Conservation (phyloP, 495 filamentous ascomycete species). For the Aspergillus conjunctus region DNA sequence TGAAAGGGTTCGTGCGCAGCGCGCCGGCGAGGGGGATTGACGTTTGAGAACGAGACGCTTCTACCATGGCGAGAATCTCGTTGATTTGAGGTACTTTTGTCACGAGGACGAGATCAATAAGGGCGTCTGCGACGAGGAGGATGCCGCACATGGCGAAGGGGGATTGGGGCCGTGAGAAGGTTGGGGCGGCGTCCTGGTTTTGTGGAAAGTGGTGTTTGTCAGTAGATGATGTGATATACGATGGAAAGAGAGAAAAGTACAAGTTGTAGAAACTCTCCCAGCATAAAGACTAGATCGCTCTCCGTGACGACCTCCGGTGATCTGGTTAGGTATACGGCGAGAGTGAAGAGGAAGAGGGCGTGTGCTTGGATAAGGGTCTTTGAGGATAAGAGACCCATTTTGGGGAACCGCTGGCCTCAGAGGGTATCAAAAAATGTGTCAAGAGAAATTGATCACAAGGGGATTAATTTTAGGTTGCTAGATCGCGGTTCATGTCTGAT, state of each 20-base stretch:
- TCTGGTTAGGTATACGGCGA: conserved; percentile 80
- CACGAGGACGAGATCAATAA: conserved; percentile 73
- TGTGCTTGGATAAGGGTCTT: conserved; percentile 76
- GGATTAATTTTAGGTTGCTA: background rate
- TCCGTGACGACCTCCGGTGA: conserved; percentile 69
- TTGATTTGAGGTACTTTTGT: conserved; percentile 50
- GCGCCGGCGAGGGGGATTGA: conserved; percentile 18
- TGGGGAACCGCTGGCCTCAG: conserved; percentile 21
- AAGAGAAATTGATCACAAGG: background rate
- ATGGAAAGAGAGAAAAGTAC: conserved; percentile 41
- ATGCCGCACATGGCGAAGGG: conserved; percentile 72
- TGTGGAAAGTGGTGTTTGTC: background rate
- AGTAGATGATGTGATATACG: background rate
- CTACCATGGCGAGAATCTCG: conserved; percentile 41
- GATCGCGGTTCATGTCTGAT: too few species aligned
- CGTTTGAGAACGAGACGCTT: conserved; percentile 24
- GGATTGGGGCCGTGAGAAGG: conserved; percentile 64
- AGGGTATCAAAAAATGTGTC: background rate
- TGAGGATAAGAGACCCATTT: conserved; percentile 78
- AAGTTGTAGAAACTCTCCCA: conserved; percentile 80
- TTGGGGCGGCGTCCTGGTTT: conserved; percentile 45
- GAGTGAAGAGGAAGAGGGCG: conserved; percentile 77
- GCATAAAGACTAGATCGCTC: conserved; percentile 77
- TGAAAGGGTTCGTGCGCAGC: conserved; percentile 30
- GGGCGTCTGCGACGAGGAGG: conserved; percentile 64